Base-by-base conservation (phyloP, 2,329 filamentous ascomycete species). In the Colletotrichum sp. region DNA sequence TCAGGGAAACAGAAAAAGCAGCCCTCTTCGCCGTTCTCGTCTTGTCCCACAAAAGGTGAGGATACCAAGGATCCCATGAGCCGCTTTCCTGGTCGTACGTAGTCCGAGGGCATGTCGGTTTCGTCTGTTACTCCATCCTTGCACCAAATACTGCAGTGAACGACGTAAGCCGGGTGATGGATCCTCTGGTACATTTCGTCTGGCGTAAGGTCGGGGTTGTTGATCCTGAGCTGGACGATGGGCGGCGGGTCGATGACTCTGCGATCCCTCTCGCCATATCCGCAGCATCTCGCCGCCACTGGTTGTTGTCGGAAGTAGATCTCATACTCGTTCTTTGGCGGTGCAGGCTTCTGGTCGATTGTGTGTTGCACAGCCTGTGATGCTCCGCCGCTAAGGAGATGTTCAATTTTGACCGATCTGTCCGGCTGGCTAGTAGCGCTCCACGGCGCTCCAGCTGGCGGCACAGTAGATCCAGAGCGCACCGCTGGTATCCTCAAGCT, bases 1-100 rank as follows among this genome's bases (percentile, higher is more conserved):
- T 97, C 95, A 0, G 94, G 93, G 82, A 97, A 97, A 82, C 94
- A 95, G 84, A 96, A 97, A 87, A 96, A 97, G 81, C 93, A 95
- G 2, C 95, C 94, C 77, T 95, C 93, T 27, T 91, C 84, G 69
- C 92, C 91, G 69, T 92, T 88, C 80, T 96, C 94, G 81, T 97
- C 95, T 70, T 91, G 89, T 9, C 94, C 94, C 8, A 94, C 91
- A 78, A 95, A 96, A 0, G 94, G 93, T 1, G 93, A 94, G 8
- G 93, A 92, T 5, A 96, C 94, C 9, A 95, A 86, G 9, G 94
- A 94, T 22, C 95, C 95, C 94, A 96, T 96, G 55, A 97, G 86
- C 30, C 94, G 90, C 61, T 94, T 91, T 77, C 95, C 94, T 74
- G 94, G 92, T 60, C 93, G 90, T 80, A 92, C 92, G 80, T 92